Evolutionary conservation across 768 basidiomycete genomes (phyloP), one percentile per base, ranked within the genome.

Genomic region (Polyporus arcularius): DNA sequence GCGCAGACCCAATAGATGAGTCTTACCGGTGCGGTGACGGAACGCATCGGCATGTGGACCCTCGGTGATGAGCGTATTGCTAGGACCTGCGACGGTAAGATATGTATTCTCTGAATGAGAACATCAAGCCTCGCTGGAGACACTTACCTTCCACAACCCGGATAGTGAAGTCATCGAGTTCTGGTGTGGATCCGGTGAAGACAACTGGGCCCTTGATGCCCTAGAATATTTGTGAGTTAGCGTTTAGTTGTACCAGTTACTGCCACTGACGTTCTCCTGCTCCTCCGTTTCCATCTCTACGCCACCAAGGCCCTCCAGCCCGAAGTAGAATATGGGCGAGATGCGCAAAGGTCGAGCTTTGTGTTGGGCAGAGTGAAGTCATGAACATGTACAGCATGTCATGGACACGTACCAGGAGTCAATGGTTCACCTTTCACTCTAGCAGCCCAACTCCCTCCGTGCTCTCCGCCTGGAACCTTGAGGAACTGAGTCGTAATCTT

Each of bases 381-480:
- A 3, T 51, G 15, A 10, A 14, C n/a, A 4, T 10, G 35, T 45
- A 39, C 2, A 8, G 26, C 5, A 5, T 32, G 10, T 16, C 16
- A 21, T 32, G 55, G 38, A 11, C 41, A 72, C 80, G 51, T 58
- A 92, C 94, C 77, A 63, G 76, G 70, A 60, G 86, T 77, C n/a
- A 96, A 76, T 15, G 93, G 92, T 72, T 85, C 80, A 21, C 93
- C 92, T 69, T 86, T 89, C 64, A 96, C 82, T 57, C 94, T 85
- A 11, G 85, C 88, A 65, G 88, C 92, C 93, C 93, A 95, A 72
- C 89, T 92, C 16, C 94, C 94, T 15, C 92, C 92, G 70, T 92
- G 82, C 12, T 83, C 81, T 12, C 90, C 93, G 46, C 88, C 91
- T 15, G 88, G 80, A n/a, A 94, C 78, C 72, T 97, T 97, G 56